Evolutionary conservation across 2,329 filamentous ascomycete genomes (phyloP).

Genomic region (Aspergillus luchuensis): DNA sequence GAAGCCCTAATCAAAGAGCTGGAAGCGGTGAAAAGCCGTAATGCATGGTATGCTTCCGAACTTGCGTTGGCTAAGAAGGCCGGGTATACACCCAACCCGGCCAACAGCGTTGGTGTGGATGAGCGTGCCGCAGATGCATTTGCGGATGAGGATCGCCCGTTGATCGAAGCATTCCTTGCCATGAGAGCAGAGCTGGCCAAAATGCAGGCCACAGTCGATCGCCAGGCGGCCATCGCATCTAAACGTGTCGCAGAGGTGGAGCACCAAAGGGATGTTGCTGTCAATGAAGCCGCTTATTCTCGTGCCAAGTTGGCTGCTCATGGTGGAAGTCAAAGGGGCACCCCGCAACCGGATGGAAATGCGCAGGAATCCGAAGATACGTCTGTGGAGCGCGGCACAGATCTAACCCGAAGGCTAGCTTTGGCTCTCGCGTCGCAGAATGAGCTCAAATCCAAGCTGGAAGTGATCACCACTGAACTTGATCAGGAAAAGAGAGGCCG

Average conservation of each 20-base stretch:
- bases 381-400: constrained; percentile 65
- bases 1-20: constrained; percentile 80
- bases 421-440: constrained; percentile 74
- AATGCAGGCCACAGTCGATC: constrained; percentile 86
- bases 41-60: constrained; percentile 97
- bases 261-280: constrained; percentile 89
- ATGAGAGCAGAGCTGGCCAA: constrained; percentile 89
- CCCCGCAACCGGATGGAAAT: constrained; percentile 52
- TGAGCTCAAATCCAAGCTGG: constrained; percentile 76
- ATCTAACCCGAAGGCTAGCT: constrained; percentile 82
- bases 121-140: constrained; percentile 76
- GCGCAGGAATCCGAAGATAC: constrained; percentile 60
- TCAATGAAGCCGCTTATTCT: constrained; percentile 91
- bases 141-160: constrained; percentile 84
- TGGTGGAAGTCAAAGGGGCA: constrained; percentile 65
- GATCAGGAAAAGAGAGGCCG: constrained; percentile 79
- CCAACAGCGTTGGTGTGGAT: constrained; percentile 73
- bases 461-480: constrained; percentile 68
- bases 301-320: constrained; percentile 90
- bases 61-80: constrained; percentile 87
- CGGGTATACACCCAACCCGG: constrained; percentile 75
- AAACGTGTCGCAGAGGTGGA: constrained; percentile 92
- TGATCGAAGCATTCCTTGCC: constrained; percentile 87
- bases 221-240: constrained; percentile 81
- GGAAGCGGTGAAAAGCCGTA: constrained; percentile 78